Base-by-base conservation (phyloP, 306 rosid species). In the Glycyrrhiza uralensis region DNA sequence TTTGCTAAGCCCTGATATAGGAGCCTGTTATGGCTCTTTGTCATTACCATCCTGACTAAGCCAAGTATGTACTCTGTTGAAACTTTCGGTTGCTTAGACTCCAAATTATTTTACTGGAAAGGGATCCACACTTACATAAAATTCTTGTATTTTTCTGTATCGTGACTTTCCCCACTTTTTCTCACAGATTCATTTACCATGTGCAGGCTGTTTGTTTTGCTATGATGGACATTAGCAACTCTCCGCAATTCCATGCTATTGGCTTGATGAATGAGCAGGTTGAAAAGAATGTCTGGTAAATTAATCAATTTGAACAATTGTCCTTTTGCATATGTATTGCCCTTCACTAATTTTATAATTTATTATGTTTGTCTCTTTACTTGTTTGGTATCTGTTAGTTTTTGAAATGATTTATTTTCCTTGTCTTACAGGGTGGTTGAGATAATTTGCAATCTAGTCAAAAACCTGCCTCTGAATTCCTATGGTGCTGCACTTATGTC, bases 121-220 rank as follows among this genome's bases (percentile, higher is more conserved):
- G 78, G 75, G 14, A 49, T 35, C 41, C 28, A 39, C 72, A 67
- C 55, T 35, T 56, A 15, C 30, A 32, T 62, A 36, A 79, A 19
- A 19, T 59, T 72, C 13, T 38, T 71, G 32, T 49, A 28, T 42
- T 56, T 70, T 57, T 51, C 14, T 39, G 74, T 64, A 46, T 55
- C 35, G 36, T 44, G 36, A 75, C 47, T 65, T 42, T 69, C 28
- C 62, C 46, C 19, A 6, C 26, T 72, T 47, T 54, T 15, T 35
- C 72, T 41, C 41, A 69, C 47, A 73, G 30, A 57, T 79, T 50
- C 26, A 18, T 70, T 29, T 60, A 3, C 72, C 54, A 11, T 76
- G 17, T 78, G 73, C 76, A 93, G 98, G 94, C 84, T 75, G 80
- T 91, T 44, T 87, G 98, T 81, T 87, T 86, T 82, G 72, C 85